Percentiles rank a stretch among this genome's conserved stretches.
These are phyloP conservation scores for Wolfiporia cocos DNA, from an alignment of 1,284 basidiomycete species.

Conservation along the genomic window DNA sequence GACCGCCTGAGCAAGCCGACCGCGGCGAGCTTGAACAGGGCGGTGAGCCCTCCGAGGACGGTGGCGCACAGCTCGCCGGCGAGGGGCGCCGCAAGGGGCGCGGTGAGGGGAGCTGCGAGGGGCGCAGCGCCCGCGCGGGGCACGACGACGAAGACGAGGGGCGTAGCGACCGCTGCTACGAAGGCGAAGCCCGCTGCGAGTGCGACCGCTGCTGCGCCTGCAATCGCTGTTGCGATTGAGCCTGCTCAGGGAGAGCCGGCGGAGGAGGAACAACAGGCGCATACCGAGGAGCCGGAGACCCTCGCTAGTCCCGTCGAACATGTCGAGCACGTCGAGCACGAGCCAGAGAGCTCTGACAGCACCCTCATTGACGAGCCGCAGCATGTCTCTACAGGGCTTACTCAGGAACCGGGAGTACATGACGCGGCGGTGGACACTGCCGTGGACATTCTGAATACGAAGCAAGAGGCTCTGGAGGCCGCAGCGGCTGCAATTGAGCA, in stretches of 20 bases:
- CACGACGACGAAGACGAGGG: constrained; percentile 15
- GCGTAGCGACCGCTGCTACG: constrained; percentile 8
- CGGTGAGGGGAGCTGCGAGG: constrained; percentile 17
- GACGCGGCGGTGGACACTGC: constrained; percentile 11
- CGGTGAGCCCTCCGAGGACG: constrained; percentile 24
- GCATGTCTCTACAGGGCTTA: constrained; percentile 4
- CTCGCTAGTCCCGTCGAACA: constrained; percentile 5
- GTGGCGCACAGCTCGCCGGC: constrained; percentile 8
- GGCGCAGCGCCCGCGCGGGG: constrained; percentile 7
- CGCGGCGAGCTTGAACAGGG: constrained; percentile 61
- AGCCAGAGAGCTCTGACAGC: constrained; percentile 10
- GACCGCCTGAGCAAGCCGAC: constrained; percentile 72
- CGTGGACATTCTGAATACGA: constrained; percentile 6
- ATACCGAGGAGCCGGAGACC: constrained; percentile 9
- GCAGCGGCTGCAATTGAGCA: background rate
- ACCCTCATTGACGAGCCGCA: constrained; percentile 11
- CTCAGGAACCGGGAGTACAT: constrained; percentile 8
- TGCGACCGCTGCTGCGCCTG: constrained; percentile 15
- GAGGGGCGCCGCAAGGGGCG: constrained; percentile 1
- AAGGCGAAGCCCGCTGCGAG: constrained; percentile 15
- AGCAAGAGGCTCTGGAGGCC: constrained; percentile 10
- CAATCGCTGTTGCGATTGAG: constrained; percentile 15
- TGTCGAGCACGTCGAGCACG: constrained; percentile 1
- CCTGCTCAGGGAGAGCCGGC: constrained; percentile 6
- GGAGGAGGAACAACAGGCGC: constrained; percentile 15